Base-by-base conservation (phyloP, 768 basidiomycete genomes). In the Hygrocybe punicea region DNA sequence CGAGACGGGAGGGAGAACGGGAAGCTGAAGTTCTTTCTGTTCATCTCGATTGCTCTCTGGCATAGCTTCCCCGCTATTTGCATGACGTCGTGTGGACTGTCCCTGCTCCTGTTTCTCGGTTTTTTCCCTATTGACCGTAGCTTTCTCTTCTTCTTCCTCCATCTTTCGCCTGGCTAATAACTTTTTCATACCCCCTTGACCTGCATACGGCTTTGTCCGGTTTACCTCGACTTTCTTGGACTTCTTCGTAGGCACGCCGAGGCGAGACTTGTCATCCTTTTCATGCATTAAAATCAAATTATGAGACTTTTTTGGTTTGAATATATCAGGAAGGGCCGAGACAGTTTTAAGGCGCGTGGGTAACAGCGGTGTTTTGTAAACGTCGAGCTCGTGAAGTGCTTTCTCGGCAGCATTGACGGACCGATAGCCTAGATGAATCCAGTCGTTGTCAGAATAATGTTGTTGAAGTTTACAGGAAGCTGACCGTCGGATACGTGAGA, bases 101-200 rank as follows among this genome's bases (percentile, higher is more conserved):
- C 60, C 59, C 57, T 65, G 53, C 11, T 64, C 63, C 48, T 67
- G 62, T 40, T n/a, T n/a, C n/a, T n/a, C n/a, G n/a, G 56, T 64
- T 62, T 57, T 69, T 45, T 71, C 70, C 35, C 71, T 69, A 3
- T 70, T 69, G 29, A 50, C 16, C 58, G 58, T 25, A 53, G 35
- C 35, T 33, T 72, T 65, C 21, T 73, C 80, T 57, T 81, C 78
- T 52, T 81, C 77, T 40, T 76, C 81, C 65, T 87, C 86, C 59
- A 76, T 71, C 64, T 80, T 81, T 49, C 84, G 75, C 61, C 82
- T 79, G 19, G 86, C 84, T 37, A 91, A 69, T 68, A 89, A 72
- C 65, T 86, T 91, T 76, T 86, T 89, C 79, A 89, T 84, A 1
- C 87, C 87, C 52, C 89, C 86, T 59, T 84, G 81, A 6, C 89